Base-by-base conservation (phyloP, 768 basidiomycete species). In the Lactifluus pinguis region DNA sequence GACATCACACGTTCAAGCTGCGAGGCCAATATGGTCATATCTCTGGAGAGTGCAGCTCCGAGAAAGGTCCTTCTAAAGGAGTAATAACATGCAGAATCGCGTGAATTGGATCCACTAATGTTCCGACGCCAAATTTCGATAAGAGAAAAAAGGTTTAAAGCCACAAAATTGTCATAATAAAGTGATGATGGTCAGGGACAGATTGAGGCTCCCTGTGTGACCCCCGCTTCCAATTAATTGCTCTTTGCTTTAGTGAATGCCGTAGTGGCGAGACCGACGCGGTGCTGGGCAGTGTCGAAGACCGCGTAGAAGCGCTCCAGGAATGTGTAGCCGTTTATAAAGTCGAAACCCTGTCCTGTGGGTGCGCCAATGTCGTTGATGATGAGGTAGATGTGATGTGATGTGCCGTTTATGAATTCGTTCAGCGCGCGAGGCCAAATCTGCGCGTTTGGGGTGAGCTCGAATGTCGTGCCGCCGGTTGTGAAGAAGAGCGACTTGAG, bases 241-340 rank as follows among this genome's bases (percentile, higher is more conserved):
- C 70, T 71, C 15, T 68, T 79, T 3, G 82, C 76, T 15, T 65
- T 61, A 0, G 85, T 85, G 70, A 74, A 80, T 59, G 69, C 69
- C 41, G 65, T 84, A 32, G 75, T 80, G 7, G 84, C 83, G 59
- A 85, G 74, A 21, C 84, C 83, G 59, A 85, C 76, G 17, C 74
- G 80, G 53, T 69, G 71, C 73, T 83, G 81, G 47, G 76, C 70
- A 49, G 84, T 83, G 68, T 87, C 85, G 67, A 73, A 86, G 41
- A 85, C 84, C 36, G 80, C 75, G 73, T 86, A 86, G 78, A 82
- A 86, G 15, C 85, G 81, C 71, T 81, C 76, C 30, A 25, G 25
- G 2, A 25, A 25, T 25, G 25, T 25, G 25, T 25, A 25, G 25
- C 25, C 25, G 25, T 25, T 77, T 69, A 84, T 75, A 63, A 83